Base-by-base conservation (phyloP, 2,329 filamentous ascomycete species). In the Colletotrichum simmondsii region DNA sequence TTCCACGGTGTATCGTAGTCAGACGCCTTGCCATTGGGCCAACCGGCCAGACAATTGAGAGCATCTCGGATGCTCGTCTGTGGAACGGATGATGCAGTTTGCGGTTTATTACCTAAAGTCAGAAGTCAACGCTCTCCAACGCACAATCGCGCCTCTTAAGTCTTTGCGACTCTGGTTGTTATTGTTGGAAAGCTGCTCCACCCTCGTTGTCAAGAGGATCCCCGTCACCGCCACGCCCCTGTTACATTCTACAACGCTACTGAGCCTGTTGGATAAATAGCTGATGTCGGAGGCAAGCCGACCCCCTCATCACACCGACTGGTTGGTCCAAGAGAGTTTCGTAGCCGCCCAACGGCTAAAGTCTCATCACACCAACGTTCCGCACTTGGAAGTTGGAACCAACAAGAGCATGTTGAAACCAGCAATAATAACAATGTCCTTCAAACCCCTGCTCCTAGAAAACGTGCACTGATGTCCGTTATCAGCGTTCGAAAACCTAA, bases 11-110 rank as follows among this genome's bases (percentile, higher is more conserved):
- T 58, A 58, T 83, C 81, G 81, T 83, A 83, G 82, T 84, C 81
- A 83, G 81, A 83, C 82, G 82, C 81, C 81, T 83, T 84, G 81
- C 78, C 81, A 83, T 81, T 81, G 79, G 80, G 79, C 80, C 80
- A 83, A 72, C 71, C 71, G 71, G 71, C 71, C 71, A 65, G 66
- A 72, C 60, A 72, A 42, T 46, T 32, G 7, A 42, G 54, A 70
- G 26, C 35, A 65, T n/a, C 60, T 61, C 0, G 2, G 46, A 24
- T 58, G 66, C 10, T 28, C 70, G 56, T 65, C 70, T 57, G 60
- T 52, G 14, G 4, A 2, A 2, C 16, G 10, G 10, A 14, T 1
- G 0, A 0, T 3, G 5, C 24, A 26, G 6, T 14, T 54, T 28
- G 22, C 6, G 5, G 22, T 3, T 16, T 26, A 54, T 54, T 0